A percentile compares a stretch with the other conserved stretches of the same genome.
These are phyloP conservation scores for Kurtzmaniella natalensis DNA, from an alignment of 1,139 yeast species.

Conservation along the genomic window DNA sequence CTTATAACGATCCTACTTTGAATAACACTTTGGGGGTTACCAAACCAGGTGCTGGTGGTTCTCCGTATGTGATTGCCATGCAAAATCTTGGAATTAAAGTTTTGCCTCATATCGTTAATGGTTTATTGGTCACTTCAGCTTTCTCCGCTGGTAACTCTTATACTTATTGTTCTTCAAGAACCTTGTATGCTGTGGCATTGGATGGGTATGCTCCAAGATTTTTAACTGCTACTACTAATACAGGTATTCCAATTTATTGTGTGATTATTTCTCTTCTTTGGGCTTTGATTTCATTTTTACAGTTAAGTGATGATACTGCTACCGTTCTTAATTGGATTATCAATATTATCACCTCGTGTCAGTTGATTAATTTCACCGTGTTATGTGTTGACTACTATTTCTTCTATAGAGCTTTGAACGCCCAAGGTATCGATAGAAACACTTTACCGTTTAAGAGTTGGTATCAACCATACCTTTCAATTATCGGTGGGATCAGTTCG, in stretches of 20 bases:
- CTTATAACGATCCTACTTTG: conserved; percentile 12
- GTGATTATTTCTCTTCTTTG: conserved; percentile 39
- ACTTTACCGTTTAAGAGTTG: conserved; percentile 48
- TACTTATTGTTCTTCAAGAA: conserved; percentile 58
- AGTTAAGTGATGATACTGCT: conserved; percentile 20
- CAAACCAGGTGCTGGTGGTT: conserved; percentile 18
- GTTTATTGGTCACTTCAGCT: conserved; percentile 55
- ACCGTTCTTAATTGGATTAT: conserved; percentile 29
- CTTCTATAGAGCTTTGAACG: conserved; percentile 21
- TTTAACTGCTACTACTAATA: conserved; percentile 38
- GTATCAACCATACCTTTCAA: conserved; percentile 42
- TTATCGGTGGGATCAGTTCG: conserved; percentile 26
- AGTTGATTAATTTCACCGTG: conserved; percentile 24
- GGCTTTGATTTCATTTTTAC: conserved; percentile 41
- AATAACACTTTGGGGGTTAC: conserved; percentile 10
- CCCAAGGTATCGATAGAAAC: conserved; percentile 55
- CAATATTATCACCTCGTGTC: conserved; percentile 28
- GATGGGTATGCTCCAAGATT: conserved; percentile 49
- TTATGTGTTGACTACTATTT: conserved; percentile 22
- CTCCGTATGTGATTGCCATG: conserved; percentile 22
- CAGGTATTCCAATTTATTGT: conserved; percentile 37
- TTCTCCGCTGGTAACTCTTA: conserved; percentile 74
- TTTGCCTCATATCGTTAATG: conserved; percentile 63
- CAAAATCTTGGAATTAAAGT: conserved; percentile 24
- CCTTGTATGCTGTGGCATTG: conserved; percentile 56